Conservation (phyloP, 768 basidiomycete species). For the Mycena galopus region DNA sequence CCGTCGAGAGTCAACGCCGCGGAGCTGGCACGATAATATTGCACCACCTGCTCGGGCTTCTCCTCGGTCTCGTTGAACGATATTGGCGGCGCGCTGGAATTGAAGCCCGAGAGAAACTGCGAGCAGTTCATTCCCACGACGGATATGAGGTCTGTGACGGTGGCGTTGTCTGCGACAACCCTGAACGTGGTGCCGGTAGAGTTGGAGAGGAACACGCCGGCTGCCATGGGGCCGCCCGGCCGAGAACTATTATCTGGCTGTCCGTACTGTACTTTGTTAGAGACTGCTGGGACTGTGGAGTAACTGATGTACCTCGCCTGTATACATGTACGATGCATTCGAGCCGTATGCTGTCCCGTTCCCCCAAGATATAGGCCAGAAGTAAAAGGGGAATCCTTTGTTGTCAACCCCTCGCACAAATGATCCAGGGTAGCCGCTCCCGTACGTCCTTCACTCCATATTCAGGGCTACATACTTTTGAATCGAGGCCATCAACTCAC, state of each 20-base stretch:
- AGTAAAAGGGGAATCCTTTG: conserved; percentile 66
- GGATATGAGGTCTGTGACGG: conserved; percentile 54
- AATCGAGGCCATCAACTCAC: conserved; percentile 42
- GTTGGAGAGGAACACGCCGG: conserved; percentile 56
- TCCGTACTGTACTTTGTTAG: conserved; percentile 57
- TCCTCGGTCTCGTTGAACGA: conserved; percentile 47
- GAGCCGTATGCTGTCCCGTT: conserved; percentile 39
- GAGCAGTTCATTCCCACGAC: conserved; percentile 58
- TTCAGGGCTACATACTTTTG: conserved; percentile 7
- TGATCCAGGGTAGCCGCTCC: conserved; percentile 67
- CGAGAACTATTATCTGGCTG: conserved; percentile 57
- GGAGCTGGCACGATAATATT: conserved; percentile 72
- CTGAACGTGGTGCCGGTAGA: conserved; percentile 53
- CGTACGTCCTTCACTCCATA: conserved; percentile 55
- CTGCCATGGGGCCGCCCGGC: conserved; percentile 58
- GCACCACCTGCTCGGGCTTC: conserved; percentile 62
- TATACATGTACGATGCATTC: conserved; percentile 41
- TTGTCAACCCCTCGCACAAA: conserved; percentile 55
- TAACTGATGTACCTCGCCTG: conserved; percentile 52
- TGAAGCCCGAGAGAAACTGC: conserved; percentile 45
- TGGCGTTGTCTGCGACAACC: conserved; percentile 60
- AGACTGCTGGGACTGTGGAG: neutral
- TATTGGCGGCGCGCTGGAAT: conserved; percentile 43
- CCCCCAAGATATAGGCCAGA: conserved; percentile 69
- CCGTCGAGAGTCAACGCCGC: conserved; percentile 68